phyloP scores from a whole-genome alignment of 345 rosid species.

The Syzygium aromaticum region DNA sequence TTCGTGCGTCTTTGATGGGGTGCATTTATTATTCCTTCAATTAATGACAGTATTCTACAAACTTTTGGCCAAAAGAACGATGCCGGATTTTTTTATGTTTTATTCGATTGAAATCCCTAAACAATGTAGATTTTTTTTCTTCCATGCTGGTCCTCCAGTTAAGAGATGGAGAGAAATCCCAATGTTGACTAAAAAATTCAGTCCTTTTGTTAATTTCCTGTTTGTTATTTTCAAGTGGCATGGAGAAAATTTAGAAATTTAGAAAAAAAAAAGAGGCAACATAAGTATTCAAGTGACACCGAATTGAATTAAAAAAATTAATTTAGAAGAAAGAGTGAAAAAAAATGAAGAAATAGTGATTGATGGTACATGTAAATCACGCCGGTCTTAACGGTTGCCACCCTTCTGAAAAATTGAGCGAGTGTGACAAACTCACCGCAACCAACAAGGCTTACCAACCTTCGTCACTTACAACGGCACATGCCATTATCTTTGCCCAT shows the following conservation, averaged over 20 bases:
- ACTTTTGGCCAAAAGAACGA: not conserved
- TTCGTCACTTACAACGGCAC: not conserved
- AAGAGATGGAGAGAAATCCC: not conserved
- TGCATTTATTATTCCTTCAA: not conserved
- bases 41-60: not conserved
- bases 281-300: not conserved
- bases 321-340: not conserved
- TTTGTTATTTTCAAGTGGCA: not conserved
- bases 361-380: not conserved
- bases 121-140: not conserved
- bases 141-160: not conserved
- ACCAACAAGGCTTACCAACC: not conserved
- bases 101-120: not conserved
- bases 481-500: accelerated
- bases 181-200: not conserved
- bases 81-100: not conserved
- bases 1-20: not conserved
- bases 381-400: not conserved
- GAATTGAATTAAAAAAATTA: not conserved
- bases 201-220: not conserved
- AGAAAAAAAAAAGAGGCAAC: not conserved
- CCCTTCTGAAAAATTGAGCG: not conserved
- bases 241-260: not conserved
- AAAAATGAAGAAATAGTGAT: not conserved
- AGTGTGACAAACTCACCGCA: not conserved